A percentile compares a stretch with the other conserved stretches of the same genome.
Evolutionary conservation across 2,329 filamentous ascomycete genomes (phyloP).

Genomic region (Fusarium mundagurra): DNA sequence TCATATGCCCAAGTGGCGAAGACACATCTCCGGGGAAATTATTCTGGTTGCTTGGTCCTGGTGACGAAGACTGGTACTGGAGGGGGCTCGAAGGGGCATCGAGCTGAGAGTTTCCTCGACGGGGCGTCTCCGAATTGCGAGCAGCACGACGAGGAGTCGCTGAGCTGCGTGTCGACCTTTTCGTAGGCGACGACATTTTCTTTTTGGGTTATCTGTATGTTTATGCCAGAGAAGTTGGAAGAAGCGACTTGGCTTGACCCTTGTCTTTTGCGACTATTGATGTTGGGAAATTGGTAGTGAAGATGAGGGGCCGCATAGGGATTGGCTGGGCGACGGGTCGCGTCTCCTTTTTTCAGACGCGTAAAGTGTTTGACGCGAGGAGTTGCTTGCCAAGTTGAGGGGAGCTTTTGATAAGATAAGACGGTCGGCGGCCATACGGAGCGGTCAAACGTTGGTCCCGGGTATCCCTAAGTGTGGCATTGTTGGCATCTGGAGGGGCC

Average conservation of each 20-base stretch:
- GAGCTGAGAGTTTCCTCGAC: conserved; percentile 53
- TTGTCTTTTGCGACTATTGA: conserved; percentile 33
- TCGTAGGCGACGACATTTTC: conserved; percentile 56
- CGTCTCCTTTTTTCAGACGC: conserved; percentile 45
- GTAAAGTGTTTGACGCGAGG: conserved; percentile 53
- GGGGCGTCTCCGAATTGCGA: conserved; percentile 58
- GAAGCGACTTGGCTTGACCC: conserved; percentile 13
- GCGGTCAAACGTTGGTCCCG: conserved; percentile 49
- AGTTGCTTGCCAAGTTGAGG: background rate
- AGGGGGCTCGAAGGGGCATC: conserved; percentile 81
- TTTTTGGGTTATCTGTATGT: background rate
- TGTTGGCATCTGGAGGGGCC: conserved; percentile 46
- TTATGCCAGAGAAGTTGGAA: conserved; percentile 16
- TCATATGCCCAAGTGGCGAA: conserved; percentile 67
- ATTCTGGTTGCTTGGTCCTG: conserved; percentile 41
- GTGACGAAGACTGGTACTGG: conserved; percentile 70
- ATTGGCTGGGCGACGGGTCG: conserved; percentile 40
- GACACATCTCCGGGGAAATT: conserved; percentile 54
- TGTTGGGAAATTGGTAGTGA: conserved; percentile 35
- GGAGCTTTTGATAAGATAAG: conserved; percentile 6
- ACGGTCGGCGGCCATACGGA: background rate
- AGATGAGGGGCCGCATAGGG: conserved; percentile 40
- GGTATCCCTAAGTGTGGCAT: conserved; percentile 35
- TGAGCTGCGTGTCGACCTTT: conserved; percentile 62
- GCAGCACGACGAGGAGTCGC: conserved; percentile 53